Conservation (phyloP, 1,139 yeast species). For the Spathaspora sp. region DNA sequence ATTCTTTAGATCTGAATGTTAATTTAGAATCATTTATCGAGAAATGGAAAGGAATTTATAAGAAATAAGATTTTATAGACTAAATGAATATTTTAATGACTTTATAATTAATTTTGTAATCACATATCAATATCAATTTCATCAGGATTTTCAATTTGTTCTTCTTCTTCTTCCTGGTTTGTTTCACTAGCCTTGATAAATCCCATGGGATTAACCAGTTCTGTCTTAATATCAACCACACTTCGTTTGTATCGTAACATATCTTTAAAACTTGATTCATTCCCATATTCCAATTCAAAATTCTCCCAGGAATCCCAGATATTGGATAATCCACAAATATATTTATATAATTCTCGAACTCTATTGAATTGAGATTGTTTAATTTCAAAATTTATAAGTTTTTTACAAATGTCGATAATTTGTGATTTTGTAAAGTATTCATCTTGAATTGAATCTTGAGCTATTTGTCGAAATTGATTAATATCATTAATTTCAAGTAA, state of each 20-base stretch:
- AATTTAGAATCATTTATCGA: constrained; percentile 40
- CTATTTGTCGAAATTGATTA: constrained; percentile 17
- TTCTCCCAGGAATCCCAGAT: constrained; percentile 69
- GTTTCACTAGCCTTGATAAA: constrained; percentile 49
- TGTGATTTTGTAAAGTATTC: constrained; percentile 26
- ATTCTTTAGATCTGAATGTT: constrained; percentile 30
- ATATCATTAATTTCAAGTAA: constrained; percentile 15
- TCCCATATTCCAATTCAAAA: constrained; percentile 72
- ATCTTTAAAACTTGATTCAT: constrained; percentile 69
- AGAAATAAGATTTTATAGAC: constrained; percentile 4
- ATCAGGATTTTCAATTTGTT: constrained; percentile 50
- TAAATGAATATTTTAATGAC: not conserved
- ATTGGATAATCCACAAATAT: constrained; percentile 25
- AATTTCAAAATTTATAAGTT: constrained; percentile 50
- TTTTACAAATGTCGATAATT: constrained; percentile 29
- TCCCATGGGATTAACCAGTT: constrained; percentile 45
- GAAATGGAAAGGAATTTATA: constrained; percentile 37
- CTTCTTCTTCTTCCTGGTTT: constrained; percentile 11
- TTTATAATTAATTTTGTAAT: no score
- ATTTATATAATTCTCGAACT: constrained; percentile 59
- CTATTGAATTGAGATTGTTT: constrained; percentile 50
- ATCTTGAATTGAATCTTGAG: constrained; percentile 19
- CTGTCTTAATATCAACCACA: constrained; percentile 20
- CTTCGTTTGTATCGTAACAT: constrained; percentile 65
- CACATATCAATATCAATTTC: constrained; percentile 59